Conservation (phyloP, 2,329 filamentous ascomycete species). For the Didymella pinodella region DNA sequence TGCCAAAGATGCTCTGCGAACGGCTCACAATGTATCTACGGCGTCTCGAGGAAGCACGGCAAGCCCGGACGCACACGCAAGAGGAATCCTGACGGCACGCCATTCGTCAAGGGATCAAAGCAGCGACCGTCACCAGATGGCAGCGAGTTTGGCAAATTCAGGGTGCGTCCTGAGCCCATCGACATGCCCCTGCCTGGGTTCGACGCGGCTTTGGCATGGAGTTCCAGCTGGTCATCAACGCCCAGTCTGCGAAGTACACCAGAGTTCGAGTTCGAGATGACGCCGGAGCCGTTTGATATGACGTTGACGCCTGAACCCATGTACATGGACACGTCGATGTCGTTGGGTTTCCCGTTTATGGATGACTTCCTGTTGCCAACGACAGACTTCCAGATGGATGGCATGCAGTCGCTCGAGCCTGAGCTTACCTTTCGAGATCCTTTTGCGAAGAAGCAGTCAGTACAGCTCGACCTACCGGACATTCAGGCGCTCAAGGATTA, state of each 20-base stretch:
- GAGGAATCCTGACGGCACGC: constrained; percentile 44
- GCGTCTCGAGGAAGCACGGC: constrained; percentile 47
- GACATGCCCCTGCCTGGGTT: constrained; percentile 28
- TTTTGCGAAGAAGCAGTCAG: constrained; percentile 37
- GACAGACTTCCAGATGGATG: constrained; percentile 26
- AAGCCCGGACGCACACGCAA: constrained; percentile 46
- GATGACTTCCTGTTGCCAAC: constrained; percentile 32
- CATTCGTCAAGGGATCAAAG: constrained; percentile 41
- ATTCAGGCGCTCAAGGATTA: constrained; percentile 41
- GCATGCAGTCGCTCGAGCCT: constrained; percentile 30
- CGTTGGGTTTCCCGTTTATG: constrained; percentile 34
- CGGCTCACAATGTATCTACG: constrained; percentile 43
- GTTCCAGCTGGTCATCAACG: constrained; percentile 38
- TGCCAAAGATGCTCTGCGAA: constrained; percentile 44
- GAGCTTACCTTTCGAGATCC: constrained; percentile 39
- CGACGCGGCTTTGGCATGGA: constrained; percentile 30
- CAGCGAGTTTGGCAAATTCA: constrained; percentile 42
- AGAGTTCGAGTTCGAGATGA: constrained; percentile 42
- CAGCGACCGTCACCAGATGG: constrained; percentile 42
- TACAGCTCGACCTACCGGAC: constrained; percentile 36
- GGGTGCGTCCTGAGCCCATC: constrained; percentile 34
- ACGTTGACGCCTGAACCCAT: constrained; percentile 36
- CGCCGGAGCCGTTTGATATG: constrained; percentile 37
- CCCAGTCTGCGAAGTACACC: constrained; percentile 37
- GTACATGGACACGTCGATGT: constrained; percentile 30